Base-by-base conservation (phyloP, 1,139 yeast genomes). In the Saccharomyces hybrid region DNA sequence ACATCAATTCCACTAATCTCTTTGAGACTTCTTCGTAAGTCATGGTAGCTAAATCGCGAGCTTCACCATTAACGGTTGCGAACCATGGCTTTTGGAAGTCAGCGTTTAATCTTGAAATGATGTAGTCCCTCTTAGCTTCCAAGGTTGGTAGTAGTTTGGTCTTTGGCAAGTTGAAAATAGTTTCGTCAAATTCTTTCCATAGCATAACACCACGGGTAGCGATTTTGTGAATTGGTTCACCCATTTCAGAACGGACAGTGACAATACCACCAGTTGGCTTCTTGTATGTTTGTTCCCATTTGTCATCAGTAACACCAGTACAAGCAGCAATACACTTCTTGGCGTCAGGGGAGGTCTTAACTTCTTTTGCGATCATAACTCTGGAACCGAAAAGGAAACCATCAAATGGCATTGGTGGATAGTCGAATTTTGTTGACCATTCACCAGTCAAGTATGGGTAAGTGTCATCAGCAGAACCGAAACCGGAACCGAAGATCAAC, bases 21-120 rank as follows among this genome's bases (percentile, higher is more conserved):
- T 81, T 73, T 53, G 95, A 88, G 66, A 93, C 93, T 77, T 93
- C 96, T 69, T 84, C 82, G 73, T 93, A 95, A 42, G 98, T 91
- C 96, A 93, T 90, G 62, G 90, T 97, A 71, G 88, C 90, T 64
- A 93, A 76, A 71, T 95, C 99, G 58, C 76, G 80, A 70, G 93
- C 88, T 64, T 84, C 88, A 61, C 96, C 96, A 42, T 76, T 67
- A 29, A 74, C 74, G 44, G 77, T 73, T 54, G 87, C 77, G 70
- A 93, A 93, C 99, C 99, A 95, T 56, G 96, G 96, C 76, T 95
- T 93, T 77, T 91, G 98, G 82, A 79, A 91, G 73, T 95, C 99
- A 63, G 88, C 88, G 73, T 93, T 93, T 74, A 93, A 82, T 66
- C 82, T 86, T 63, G 78, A 74, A 70, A 90, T 89, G 66, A 93